Evolutionary conservation across 2,329 filamentous ascomycete genomes (phyloP).

Genomic region (Neoscytalidium dimidiatum): DNA sequence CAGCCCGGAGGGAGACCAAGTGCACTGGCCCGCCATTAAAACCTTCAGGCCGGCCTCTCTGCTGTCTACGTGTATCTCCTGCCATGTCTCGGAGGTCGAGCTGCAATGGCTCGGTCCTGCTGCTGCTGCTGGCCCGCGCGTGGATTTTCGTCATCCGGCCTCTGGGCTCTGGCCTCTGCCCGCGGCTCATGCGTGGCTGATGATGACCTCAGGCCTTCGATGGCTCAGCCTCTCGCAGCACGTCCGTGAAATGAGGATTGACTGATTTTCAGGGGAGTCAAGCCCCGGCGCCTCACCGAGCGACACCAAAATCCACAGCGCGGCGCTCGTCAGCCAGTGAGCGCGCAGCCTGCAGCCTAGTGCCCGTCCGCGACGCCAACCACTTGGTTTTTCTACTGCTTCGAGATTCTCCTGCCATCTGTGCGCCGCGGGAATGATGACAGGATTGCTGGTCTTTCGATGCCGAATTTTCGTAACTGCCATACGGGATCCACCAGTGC

Average conservation of each 20-base stretch:
- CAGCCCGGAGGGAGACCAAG: background rate
- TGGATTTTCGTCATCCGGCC: background rate
- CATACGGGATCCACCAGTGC: background rate
- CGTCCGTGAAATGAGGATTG: conserved; percentile 8
- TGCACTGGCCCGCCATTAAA: conserved; percentile 6
- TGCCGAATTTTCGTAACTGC: conserved; percentile 5
- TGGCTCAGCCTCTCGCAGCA: conserved; percentile 4
- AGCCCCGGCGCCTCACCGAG: background rate
- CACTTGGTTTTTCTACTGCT: conserved; percentile 1
- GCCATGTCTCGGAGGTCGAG: conserved; percentile 15
- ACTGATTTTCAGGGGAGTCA: conserved; percentile 14
- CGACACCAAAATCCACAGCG: conserved; percentile 10
- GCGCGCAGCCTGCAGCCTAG: background rate
- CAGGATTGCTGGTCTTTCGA: conserved; percentile 1
- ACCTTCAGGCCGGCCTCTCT: background rate
- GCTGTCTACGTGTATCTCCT: conserved; percentile 14
- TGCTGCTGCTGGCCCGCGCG: background rate
- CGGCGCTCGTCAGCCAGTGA: background rate
- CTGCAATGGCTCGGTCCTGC: conserved; percentile 2
- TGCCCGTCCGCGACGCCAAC: background rate
- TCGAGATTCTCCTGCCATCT: conserved; percentile 1
- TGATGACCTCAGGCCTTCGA: conserved; percentile 3
- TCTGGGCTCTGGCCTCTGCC: background rate
- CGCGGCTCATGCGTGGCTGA: conserved; percentile 12
- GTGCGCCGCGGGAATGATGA: conserved; percentile 6